Base-by-base conservation (phyloP, 2,329 filamentous ascomycete species). In the Cyphellophora attinorum region DNA sequence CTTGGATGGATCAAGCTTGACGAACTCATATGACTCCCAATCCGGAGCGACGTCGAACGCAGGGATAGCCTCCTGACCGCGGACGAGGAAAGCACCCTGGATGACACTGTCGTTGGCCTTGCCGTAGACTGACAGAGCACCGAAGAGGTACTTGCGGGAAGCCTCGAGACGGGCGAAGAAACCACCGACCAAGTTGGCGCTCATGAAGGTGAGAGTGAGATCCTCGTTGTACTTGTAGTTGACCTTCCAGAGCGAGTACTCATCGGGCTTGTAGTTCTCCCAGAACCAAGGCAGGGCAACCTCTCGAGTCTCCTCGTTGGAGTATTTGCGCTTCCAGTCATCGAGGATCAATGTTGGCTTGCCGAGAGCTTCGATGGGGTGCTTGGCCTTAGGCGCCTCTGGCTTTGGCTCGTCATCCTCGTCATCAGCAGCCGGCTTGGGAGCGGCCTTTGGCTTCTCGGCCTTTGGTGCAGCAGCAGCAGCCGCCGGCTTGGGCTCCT, bases 161-260 rank as follows among this genome's bases (percentile, higher is more conserved):
- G 61, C 91, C 76, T 98, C 91, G 42, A 98, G 85, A 74, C 91
- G 91, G 63, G 78, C 76, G 71, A 95, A 93, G 78, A 98, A 94
- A 62, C 91, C 91, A 67, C 84, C 88, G 61, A 98, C 89, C 65
- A 96, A 72, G 78, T 98, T 98, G 75, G 82, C 85, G 53, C 85
- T 89, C 91, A 98, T 98, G 83, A 98, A 98, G 58, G 82, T 83
- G 65, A 91, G 71, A 58, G 85, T 95, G 51, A 98, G 76, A 79
- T 98, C 91, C 43, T 94, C 79, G 67, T 95, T 93, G 76, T 98
- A 98, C 80, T 94, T 95, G 80, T 94, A 98, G 67, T 88, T 81
- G 53, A 88, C 70, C 62, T 77, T 79, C 85, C 86, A 98, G 63
- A 98, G 68, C 37, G 86, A 93, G 77, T 91, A 98, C 68, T 98